Percentiles rank a stretch among this genome's conserved stretches.
Evolutionary conservation across 2,329 filamentous ascomycete genomes (phyloP).

Genomic region (Fusarium scirpi): DNA sequence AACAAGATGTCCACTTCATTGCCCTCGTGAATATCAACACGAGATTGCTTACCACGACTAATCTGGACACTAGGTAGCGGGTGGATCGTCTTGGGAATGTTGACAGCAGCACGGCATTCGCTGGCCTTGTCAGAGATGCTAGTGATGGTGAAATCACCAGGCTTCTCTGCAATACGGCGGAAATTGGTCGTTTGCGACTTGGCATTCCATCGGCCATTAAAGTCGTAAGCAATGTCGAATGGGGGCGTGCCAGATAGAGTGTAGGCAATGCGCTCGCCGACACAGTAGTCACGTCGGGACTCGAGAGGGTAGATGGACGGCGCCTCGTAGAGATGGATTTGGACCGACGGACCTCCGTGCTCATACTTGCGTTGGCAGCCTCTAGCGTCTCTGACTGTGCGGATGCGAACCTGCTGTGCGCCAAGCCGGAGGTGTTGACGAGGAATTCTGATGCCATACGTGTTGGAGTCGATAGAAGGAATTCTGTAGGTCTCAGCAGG

Average conservation of each 20-base stretch:
- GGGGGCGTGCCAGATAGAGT: constrained; percentile 90
- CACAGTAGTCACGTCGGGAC: constrained; percentile 87
- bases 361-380: constrained; percentile 87
- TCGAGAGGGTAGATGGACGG: constrained; percentile 92
- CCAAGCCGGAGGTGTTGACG: constrained; percentile 86
- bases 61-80: constrained; percentile 92
- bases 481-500: constrained; percentile 85
- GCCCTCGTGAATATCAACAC: constrained; percentile 96
- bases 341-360: constrained; percentile 78
- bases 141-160: constrained; percentile 89
- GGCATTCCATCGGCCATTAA: constrained; percentile 85
- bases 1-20: constrained; percentile 94
- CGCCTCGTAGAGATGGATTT: constrained; percentile 92
- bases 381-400: constrained; percentile 86
- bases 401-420: constrained; percentile 89
- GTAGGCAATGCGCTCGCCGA: constrained; percentile 94
- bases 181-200: constrained; percentile 85
- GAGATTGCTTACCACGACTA: constrained; percentile 82
- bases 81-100: constrained; percentile 86
- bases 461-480: constrained; percentile 79
- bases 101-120: constrained; percentile 83
- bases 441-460: constrained; percentile 85
- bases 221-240: constrained; percentile 93
- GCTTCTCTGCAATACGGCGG: constrained; percentile 90
- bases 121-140: constrained; percentile 88